These are phyloP conservation scores for Trichoderma erinaceum DNA, from an alignment of 495 filamentous ascomycete genomes.

Conservation along the genomic window DNA sequence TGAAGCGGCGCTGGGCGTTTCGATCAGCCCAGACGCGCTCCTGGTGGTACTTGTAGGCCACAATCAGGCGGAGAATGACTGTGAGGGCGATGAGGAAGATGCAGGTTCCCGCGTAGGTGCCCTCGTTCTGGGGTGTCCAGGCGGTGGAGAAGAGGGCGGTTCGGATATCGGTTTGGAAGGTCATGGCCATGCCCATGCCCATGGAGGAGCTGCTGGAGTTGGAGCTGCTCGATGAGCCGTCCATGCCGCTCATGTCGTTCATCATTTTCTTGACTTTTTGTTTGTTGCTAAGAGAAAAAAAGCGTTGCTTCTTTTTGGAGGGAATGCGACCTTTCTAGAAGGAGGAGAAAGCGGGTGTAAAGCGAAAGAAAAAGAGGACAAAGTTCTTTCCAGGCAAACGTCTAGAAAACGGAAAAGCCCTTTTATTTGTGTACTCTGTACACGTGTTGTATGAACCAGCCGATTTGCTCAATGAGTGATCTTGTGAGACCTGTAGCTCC, in stretches of 20 bases:
- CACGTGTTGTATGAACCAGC: too few relatives aligned
- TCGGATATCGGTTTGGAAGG: constrained; percentile 59
- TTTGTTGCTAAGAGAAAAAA: background rate
- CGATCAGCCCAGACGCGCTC: constrained; percentile 51
- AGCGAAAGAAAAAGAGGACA: too few relatives aligned
- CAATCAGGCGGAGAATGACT: constrained; percentile 57
- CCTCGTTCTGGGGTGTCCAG: constrained; percentile 66
- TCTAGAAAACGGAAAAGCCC: too few relatives aligned
- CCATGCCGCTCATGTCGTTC: constrained; percentile 20
- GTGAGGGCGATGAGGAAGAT: constrained; percentile 77
- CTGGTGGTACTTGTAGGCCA: constrained; percentile 57
- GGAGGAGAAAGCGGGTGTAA: background rate
- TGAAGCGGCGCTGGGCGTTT: constrained; percentile 65
- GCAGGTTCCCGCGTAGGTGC: constrained; percentile 75
- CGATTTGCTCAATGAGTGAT: too few relatives aligned
- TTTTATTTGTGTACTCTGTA: too few relatives aligned
- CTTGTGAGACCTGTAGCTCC: background rate
- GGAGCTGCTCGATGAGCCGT: constrained; percentile 13
- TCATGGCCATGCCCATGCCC: constrained; percentile 36
- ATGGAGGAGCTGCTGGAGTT: background rate
- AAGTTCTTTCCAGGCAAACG: too few relatives aligned
- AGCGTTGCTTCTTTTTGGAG: background rate
- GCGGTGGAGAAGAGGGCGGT: constrained; percentile 66
- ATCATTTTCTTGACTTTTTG: background rate
- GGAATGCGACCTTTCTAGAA: background rate